Conservation (phyloP, 2,329 filamentous ascomycete species). For the Aureobasidium uvarum region DNA sequence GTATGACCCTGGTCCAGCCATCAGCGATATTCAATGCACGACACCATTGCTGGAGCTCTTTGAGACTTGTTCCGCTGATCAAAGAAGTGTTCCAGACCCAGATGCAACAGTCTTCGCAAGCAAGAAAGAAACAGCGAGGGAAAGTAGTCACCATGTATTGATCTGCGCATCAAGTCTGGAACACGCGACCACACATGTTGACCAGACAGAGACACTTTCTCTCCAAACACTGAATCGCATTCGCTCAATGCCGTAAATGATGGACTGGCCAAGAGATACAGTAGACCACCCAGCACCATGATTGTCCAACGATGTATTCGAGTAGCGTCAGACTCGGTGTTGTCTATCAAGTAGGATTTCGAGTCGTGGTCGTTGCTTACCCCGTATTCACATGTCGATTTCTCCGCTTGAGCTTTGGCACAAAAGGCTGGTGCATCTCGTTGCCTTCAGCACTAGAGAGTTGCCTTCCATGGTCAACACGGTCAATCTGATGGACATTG, state of each 20-base stretch:
- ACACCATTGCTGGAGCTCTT: background rate
- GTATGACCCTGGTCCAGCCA: background rate
- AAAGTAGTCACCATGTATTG: background rate
- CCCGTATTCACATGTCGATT: slow-evolving; percentile 9
- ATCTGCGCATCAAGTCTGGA: background rate
- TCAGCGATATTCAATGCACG: background rate
- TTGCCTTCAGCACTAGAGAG: background rate
- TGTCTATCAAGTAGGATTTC: background rate
- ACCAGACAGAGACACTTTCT: background rate
- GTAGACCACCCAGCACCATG: too few species aligned
- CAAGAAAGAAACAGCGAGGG: background rate
- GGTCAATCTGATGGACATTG: too few species aligned
- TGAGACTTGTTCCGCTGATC: background rate
- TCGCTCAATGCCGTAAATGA: background rate
- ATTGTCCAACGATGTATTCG: background rate
- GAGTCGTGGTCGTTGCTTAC: slow-evolving; percentile 4
- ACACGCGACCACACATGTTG: background rate
- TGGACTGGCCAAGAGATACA: background rate
- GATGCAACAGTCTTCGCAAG: too few species aligned
- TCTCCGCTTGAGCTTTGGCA: background rate
- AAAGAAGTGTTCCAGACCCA: background rate
- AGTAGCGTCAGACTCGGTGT: background rate
- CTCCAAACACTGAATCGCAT: background rate
- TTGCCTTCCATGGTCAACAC: background rate
- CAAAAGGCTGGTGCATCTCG: background rate